Percentiles rank a stretch among this genome's conserved stretches.
Evolutionary conservation across 768 basidiomycete genomes (phyloP).

Genomic region (Suillus subaureus): DNA sequence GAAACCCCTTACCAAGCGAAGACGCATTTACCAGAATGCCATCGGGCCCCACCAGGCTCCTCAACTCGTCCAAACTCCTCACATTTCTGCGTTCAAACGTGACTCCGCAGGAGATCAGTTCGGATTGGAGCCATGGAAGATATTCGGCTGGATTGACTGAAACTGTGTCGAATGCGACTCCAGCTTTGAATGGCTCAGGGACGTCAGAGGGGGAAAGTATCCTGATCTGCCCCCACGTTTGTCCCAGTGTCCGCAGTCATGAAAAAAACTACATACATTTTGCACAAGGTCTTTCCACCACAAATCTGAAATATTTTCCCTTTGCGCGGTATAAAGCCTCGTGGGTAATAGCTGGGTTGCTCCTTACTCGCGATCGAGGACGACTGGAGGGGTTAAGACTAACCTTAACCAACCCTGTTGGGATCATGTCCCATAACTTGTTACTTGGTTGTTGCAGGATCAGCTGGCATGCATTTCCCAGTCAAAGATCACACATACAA

Average conservation of each 20-base stretch:
- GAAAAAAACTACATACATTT: slow-evolving; percentile 33
- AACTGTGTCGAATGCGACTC: slow-evolving; percentile 47
- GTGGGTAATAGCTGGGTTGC: slow-evolving; percentile 40
- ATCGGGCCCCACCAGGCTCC: slow-evolving; percentile 36
- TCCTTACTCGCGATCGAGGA: slow-evolving; percentile 8
- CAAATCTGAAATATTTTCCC: slow-evolving; percentile 21
- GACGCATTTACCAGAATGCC: slow-evolving; percentile 59
- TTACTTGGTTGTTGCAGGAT: slow-evolving; percentile 32
- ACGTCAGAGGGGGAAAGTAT: slow-evolving; percentile 36
- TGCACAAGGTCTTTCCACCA: slow-evolving; percentile 45
- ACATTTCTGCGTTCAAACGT: slow-evolving; percentile 46
- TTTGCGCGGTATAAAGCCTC: slow-evolving; percentile 31
- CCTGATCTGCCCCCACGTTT: slow-evolving; percentile 30
- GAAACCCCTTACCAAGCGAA: slow-evolving; percentile 44
- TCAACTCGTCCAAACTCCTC: slow-evolving; percentile 48
- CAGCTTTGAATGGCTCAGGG: slow-evolving; percentile 36
- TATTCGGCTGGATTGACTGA: slow-evolving; percentile 54
- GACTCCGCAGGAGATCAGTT: slow-evolving; percentile 42
- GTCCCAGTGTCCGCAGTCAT: not conserved
- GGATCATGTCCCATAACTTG: slow-evolving; percentile 51
- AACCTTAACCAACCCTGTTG: slow-evolving; percentile 44
- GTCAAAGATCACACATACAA: slow-evolving; percentile 39
- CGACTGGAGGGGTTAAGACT: slow-evolving; percentile 8
- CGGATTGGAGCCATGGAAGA: slow-evolving; percentile 48
- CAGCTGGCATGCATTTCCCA: not conserved